Evolutionary conservation across 2,329 filamentous ascomycete species (phyloP).

Genomic region (Ophiostoma populinum): DNA sequence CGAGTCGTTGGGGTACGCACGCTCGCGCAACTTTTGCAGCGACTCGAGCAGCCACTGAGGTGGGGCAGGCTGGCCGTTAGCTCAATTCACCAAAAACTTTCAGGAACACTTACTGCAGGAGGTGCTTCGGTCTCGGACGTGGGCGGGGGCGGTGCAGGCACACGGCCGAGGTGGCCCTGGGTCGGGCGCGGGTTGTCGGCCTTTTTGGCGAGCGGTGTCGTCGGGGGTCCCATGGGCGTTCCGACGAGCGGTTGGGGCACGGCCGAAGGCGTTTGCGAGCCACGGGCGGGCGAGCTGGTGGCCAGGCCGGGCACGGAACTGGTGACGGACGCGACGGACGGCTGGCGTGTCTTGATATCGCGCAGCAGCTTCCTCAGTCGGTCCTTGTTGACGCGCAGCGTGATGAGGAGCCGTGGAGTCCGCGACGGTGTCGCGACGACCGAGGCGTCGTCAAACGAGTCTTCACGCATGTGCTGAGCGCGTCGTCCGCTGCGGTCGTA

Average conservation of each 20-base stretch:
- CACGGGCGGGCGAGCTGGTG: slow-evolving; percentile 12
- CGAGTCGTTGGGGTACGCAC: slow-evolving; percentile 57
- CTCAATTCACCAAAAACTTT: too few species aligned
- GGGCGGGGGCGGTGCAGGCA: slow-evolving; percentile 49
- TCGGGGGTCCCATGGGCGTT: slow-evolving; percentile 35
- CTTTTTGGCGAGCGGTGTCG: slow-evolving; percentile 21
- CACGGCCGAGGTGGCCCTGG: slow-evolving; percentile 43
- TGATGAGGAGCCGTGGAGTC: slow-evolving; percentile 51
- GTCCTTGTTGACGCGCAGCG: slow-evolving; percentile 53
- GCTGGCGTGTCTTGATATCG: slow-evolving; percentile 16
- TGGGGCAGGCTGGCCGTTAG: slow-evolving; percentile 48
- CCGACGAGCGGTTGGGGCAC: slow-evolving; percentile 20
- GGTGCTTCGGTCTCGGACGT: slow-evolving; percentile 36
- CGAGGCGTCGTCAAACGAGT: slow-evolving; percentile 30
- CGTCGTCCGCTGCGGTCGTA: slow-evolving; percentile 41
- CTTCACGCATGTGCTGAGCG: slow-evolving; percentile 53
- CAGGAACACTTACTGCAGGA: slow-evolving; percentile 37
- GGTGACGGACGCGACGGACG: background rate
- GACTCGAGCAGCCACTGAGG: slow-evolving; percentile 71
- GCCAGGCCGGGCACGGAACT: too few species aligned
- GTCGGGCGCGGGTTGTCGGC: slow-evolving; percentile 8
- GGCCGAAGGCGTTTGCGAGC: slow-evolving; percentile 24
- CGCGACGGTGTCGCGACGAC: slow-evolving; percentile 22
- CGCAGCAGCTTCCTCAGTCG: slow-evolving; percentile 50
- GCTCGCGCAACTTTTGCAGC: slow-evolving; percentile 50